Conservation (phyloP, 2,329 filamentous ascomycete species). For the Verticillium zaregamsianum region DNA sequence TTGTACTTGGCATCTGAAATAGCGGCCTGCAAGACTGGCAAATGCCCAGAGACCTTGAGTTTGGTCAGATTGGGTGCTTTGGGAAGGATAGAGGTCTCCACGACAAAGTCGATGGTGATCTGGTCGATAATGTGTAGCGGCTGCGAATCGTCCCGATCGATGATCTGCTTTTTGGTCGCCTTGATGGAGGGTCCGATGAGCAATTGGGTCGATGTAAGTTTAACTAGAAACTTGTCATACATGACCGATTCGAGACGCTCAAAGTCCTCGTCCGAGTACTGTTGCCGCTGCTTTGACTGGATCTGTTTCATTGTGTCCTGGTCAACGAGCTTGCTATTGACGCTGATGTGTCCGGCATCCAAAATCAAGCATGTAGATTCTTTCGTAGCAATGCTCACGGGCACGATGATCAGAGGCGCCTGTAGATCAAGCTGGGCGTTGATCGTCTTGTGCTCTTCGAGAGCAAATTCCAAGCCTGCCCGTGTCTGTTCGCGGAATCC, state of each 20-base stretch:
- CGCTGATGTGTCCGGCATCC: conserved; percentile 92
- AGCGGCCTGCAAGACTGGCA: conserved; percentile 87
- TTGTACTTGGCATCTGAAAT: conserved; percentile 97
- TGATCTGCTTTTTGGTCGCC: conserved; percentile 79
- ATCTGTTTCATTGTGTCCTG: conserved; percentile 85
- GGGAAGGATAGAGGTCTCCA: conserved; percentile 96
- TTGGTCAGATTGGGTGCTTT: conserved; percentile 92
- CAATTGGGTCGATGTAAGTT: conserved; percentile 90
- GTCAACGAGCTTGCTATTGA: conserved; percentile 91
- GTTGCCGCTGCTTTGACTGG: conserved; percentile 82
- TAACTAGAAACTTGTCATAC: conserved; percentile 96
- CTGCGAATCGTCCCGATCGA: conserved; percentile 60
- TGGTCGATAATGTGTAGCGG: conserved; percentile 88
- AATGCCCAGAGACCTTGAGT: conserved; percentile 82
- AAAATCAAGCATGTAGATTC: conserved; percentile 86
- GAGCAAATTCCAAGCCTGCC: conserved; percentile 89
- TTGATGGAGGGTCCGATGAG: conserved; percentile 92
- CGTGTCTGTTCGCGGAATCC: conserved; percentile 92
- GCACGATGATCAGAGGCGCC: conserved; percentile 92
- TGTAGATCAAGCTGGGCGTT: conserved; percentile 95
- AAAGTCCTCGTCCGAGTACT: conserved; percentile 86
- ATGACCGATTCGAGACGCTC: conserved; percentile 84
- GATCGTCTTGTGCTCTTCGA: conserved; percentile 97
- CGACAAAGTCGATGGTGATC: conserved; percentile 94
- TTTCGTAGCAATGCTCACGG: conserved; percentile 80